A percentile compares a stretch with the other conserved stretches of the same genome.
These are phyloP conservation scores for Lavandula angustifolia DNA, from an alignment of 257 asterid species.

Conservation along the genomic window DNA sequence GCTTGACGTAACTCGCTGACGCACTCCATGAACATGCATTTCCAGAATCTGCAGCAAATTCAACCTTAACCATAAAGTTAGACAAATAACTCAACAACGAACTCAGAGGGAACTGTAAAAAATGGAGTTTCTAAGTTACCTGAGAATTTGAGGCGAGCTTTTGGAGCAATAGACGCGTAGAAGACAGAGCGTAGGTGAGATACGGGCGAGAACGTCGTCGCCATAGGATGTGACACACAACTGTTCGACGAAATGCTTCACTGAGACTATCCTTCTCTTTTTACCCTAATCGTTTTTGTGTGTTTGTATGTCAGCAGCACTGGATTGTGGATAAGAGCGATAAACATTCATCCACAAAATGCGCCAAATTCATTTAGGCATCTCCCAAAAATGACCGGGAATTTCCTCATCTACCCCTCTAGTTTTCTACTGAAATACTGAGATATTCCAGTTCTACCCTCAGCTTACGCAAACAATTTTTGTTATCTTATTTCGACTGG, in stretches of 20 bases:
- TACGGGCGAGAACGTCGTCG: constrained; percentile 62
- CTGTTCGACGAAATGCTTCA: constrained; percentile 43
- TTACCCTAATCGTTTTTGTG: not conserved
- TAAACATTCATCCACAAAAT: constrained; percentile 30
- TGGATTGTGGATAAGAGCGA: constrained; percentile 45
- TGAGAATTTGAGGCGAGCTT: constrained; percentile 42
- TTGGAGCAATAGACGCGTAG: constrained; percentile 47
- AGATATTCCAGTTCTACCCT: constrained; percentile 4
- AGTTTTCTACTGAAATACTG: not conserved
- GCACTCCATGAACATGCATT: constrained; percentile 56
- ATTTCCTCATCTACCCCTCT: constrained; percentile 23
- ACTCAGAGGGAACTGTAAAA: not conserved
- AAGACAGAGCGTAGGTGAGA: constrained; percentile 53
- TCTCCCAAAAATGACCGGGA: not conserved
- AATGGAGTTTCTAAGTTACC: constrained; percentile 26
- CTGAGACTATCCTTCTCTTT: not conserved
- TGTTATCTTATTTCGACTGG: no score
- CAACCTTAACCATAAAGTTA: constrained; percentile 11
- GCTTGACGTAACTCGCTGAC: constrained; percentile 61
- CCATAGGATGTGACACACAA: constrained; percentile 44
- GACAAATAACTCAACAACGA: not conserved
- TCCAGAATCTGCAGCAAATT: constrained; percentile 46
- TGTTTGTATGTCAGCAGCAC: not conserved
- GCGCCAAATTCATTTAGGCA: constrained; percentile 10
- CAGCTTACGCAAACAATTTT: not conserved